A percentile compares a stretch with the other conserved stretches of the same genome.
Evolutionary conservation across 352 stramenopile genomes (phyloP).

Genomic region (Phytophthora fragariaefolia): DNA sequence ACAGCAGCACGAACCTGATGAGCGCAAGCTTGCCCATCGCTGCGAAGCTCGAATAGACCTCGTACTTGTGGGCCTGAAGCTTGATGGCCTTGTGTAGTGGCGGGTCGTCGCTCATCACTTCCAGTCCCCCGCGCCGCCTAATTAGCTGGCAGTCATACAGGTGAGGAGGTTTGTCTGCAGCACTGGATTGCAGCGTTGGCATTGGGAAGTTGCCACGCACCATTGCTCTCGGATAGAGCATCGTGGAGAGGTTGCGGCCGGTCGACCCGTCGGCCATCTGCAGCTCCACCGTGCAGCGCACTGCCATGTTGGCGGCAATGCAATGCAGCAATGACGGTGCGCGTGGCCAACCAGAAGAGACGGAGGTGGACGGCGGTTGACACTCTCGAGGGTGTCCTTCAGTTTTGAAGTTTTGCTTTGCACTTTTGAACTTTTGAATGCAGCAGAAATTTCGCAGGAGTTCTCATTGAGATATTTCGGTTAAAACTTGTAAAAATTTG

Average conservation of each 20-base stretch:
- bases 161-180: neutral
- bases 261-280: conserved; percentile 60
- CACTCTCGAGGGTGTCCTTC: neutral
- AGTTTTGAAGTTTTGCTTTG: conserved; percentile 5
- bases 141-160: conserved; percentile 37
- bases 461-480: neutral
- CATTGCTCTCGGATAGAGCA: conserved; percentile 43
- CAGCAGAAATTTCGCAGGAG: too few species aligned
- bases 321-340: neutral
- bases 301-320: conserved; percentile 18
- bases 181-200: neutral
- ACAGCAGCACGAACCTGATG: conserved; percentile 48
- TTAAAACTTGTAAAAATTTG: too few species aligned
- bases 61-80: conserved; percentile 53
- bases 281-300: conserved; percentile 63
- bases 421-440: conserved; percentile 6
- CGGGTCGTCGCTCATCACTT: conserved; percentile 59
- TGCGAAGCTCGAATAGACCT: conserved; percentile 77
- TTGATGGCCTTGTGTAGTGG: conserved; percentile 61
- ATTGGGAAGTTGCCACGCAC: conserved; percentile 12
- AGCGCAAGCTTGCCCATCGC: conserved; percentile 68
- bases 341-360: neutral
- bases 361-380: neutral
- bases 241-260: conserved; percentile 55
- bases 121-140: conserved; percentile 59